phyloP scores from a whole-genome alignment of 805 yeast genomes.

The Monosporozyma solicola region DNA sequence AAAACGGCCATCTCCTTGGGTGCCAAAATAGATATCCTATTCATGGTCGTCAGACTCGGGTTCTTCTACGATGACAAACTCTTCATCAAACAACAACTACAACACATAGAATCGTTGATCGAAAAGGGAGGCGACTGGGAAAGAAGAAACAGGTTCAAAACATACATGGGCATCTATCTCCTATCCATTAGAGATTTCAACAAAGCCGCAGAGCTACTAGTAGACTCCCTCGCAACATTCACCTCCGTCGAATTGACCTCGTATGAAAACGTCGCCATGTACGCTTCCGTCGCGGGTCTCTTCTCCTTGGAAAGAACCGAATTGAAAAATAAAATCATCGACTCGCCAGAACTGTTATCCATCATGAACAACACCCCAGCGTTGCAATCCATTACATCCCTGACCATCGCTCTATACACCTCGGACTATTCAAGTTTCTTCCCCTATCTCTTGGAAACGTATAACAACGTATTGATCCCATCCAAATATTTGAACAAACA shows the following conservation, averaged over 20 bases:
- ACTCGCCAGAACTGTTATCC: slow-evolving; percentile 87
- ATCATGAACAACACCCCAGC: slow-evolving; percentile 61
- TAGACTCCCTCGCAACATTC: slow-evolving; percentile 90
- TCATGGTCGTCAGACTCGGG: slow-evolving; percentile 82
- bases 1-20: slow-evolving; percentile 82
- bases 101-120: slow-evolving; percentile 61
- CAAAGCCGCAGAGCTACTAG: slow-evolving; percentile 76
- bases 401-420: slow-evolving; percentile 79
- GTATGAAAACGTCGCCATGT: slow-evolving; percentile 83
- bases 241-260: slow-evolving; percentile 85
- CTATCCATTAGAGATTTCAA: slow-evolving; percentile 79
- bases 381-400: slow-evolving; percentile 69
- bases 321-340: slow-evolving; percentile 74
- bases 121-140: slow-evolving; percentile 99
- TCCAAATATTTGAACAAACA: slow-evolving; percentile 67
- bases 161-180: slow-evolving; percentile 76
- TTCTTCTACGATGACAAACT: slow-evolving; percentile 75
- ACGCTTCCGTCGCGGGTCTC: slow-evolving; percentile 83
- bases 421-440: slow-evolving; percentile 80
- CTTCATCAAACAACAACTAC: slow-evolving; percentile 62
- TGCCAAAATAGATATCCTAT: slow-evolving; percentile 74
- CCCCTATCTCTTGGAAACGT: slow-evolving; percentile 65
- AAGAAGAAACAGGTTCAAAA: slow-evolving; percentile 88
- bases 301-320: slow-evolving; percentile 75
- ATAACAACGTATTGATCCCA: slow-evolving; percentile 58